These are phyloP conservation scores for Paraleonurus japonicus DNA, from an alignment of 257 asterid genomes.

Conservation along the genomic window DNA sequence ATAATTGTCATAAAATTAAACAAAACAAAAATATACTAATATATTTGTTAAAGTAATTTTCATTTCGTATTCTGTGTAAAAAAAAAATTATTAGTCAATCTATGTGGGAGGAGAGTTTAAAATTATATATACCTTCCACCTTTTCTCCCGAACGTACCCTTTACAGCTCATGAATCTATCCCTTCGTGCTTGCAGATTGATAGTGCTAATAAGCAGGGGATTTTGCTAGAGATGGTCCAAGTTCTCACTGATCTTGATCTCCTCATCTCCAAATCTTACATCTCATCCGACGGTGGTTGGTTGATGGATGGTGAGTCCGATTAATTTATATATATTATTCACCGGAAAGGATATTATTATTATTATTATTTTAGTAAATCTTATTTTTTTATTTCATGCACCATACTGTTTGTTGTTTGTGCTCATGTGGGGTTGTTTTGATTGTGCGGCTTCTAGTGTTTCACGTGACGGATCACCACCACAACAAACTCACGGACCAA, in stretches of 20 bases:
- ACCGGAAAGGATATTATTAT: neutral
- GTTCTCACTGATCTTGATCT: conserved; percentile 87
- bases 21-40: too few species aligned
- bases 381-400: neutral
- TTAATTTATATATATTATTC: neutral
- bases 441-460: conserved; percentile 55
- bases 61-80: too few species aligned
- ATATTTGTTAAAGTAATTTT: too few species aligned
- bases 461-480: conserved; percentile 83
- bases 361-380: neutral
- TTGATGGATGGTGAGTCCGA: conserved; percentile 81
- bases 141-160: too few species aligned
- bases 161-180: conserved; percentile 9
- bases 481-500: conserved; percentile 66
- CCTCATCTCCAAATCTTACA: conserved; percentile 79
- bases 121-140: too few species aligned
- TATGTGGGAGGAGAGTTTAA: too few species aligned
- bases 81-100: too few species aligned
- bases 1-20: too few species aligned
- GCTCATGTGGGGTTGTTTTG: conserved; percentile 25
- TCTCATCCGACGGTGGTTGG: conserved; percentile 96
- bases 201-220: conserved; percentile 85
- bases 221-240: conserved; percentile 89
- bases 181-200: conserved; percentile 46
- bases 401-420: conserved; percentile 17